These are phyloP conservation scores for Calvatia gigantea DNA, from an alignment of 768 basidiomycete species.

Conservation along the genomic window DNA sequence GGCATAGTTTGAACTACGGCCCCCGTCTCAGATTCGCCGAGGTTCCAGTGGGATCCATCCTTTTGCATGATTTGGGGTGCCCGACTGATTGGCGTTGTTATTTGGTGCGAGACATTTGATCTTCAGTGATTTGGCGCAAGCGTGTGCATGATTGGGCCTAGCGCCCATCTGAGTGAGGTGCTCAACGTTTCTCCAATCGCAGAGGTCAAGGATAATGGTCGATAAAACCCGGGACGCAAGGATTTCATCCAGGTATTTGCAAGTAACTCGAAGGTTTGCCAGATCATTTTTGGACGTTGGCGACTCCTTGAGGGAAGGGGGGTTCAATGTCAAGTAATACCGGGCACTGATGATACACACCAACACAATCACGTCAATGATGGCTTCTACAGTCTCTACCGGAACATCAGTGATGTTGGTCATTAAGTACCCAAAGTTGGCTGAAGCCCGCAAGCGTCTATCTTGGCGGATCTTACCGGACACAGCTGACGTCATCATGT, in stretches of 20 bases:
- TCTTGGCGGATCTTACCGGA: too few species aligned
- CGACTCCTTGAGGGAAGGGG: neutral
- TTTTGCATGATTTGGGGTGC: neutral
- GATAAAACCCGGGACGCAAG: neutral
- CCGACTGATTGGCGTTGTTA: neutral
- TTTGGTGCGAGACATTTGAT: slow-evolving; percentile 1
- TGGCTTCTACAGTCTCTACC: neutral
- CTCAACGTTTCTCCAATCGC: neutral
- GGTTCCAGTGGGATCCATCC: neutral
- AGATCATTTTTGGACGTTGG: neutral
- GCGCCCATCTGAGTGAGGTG: neutral
- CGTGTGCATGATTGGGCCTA: neutral
- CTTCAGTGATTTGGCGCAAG: neutral
- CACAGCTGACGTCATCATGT: too few species aligned
- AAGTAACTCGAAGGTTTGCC: neutral
- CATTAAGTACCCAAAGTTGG: too few species aligned
- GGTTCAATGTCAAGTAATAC: neutral
- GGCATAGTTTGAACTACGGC: neutral
- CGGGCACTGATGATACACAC: neutral
- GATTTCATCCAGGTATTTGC: neutral
- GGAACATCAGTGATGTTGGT: neutral
- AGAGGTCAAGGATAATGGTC: neutral
- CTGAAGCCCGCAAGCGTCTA: too few species aligned
- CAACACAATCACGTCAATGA: neutral
- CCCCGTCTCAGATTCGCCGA: neutral